phyloP scores from a whole-genome alignment of 768 basidiomycete genomes.

The Mycena alexandri region DNA sequence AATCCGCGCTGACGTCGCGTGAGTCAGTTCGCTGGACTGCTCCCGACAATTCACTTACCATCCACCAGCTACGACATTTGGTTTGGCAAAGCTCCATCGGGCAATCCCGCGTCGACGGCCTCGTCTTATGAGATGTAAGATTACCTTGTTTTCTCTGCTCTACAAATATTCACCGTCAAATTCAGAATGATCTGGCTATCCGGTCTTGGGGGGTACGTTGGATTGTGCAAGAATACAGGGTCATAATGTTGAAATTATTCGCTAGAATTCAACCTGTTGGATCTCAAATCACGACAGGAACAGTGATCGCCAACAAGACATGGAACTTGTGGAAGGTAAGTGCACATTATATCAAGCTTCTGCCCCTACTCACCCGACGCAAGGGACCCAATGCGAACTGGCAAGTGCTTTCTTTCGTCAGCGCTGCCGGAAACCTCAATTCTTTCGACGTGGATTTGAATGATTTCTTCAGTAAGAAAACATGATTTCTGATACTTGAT shows the following conservation, averaged over 20 bases:
- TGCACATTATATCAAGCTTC: slow-evolving; percentile 66
- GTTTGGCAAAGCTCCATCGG: slow-evolving; percentile 58
- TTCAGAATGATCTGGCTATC: slow-evolving; percentile 73
- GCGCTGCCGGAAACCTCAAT: slow-evolving; percentile 59
- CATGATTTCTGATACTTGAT: not conserved
- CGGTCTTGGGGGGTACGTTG: slow-evolving; percentile 63
- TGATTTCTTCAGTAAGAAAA: slow-evolving; percentile 63
- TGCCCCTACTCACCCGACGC: slow-evolving; percentile 56
- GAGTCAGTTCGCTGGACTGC: slow-evolving; percentile 22
- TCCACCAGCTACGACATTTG: slow-evolving; percentile 64
- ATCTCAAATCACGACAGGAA: slow-evolving; percentile 56
- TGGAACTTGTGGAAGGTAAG: slow-evolving; percentile 71
- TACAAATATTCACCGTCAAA: not conserved
- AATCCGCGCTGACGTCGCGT: slow-evolving; percentile 69
- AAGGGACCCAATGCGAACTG: slow-evolving; percentile 65
- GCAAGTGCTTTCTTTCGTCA: slow-evolving; percentile 70
- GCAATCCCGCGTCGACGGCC: slow-evolving; percentile 58
- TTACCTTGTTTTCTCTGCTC: not conserved
- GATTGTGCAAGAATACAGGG: not conserved
- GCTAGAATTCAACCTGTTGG: slow-evolving; percentile 69
- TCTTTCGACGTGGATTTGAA: slow-evolving; percentile 66
- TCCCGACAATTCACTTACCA: slow-evolving; percentile 1
- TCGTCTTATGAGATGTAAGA: slow-evolving; percentile 68
- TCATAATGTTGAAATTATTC: slow-evolving; percentile 1
- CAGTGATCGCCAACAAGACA: slow-evolving; percentile 59